Percentiles rank a stretch among this genome's conserved stretches.
phyloP scores from a whole-genome alignment of 129 eudicot genomes.

The Lonicera japonica region DNA sequence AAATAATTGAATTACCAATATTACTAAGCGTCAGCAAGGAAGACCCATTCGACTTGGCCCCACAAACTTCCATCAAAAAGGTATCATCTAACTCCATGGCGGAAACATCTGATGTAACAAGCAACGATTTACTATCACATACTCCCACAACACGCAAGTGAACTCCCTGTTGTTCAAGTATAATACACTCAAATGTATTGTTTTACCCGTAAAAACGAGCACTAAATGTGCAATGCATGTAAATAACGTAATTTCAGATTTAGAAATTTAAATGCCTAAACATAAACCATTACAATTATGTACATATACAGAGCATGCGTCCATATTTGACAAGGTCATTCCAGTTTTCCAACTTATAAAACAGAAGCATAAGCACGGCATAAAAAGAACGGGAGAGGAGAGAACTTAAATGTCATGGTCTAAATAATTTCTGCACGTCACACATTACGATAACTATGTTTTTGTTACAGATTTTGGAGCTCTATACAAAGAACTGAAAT shows the following conservation, averaged over 20 bases:
- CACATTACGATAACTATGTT: too few relatives aligned
- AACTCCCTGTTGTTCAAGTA: conserved; percentile 52
- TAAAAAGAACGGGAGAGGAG: not conserved
- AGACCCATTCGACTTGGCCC: conserved; percentile 45
- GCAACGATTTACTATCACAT: conserved; percentile 70
- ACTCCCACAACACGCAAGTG: conserved; percentile 79
- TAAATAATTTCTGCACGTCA: not conserved
- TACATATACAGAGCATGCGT: not conserved
- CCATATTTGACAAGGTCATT: not conserved
- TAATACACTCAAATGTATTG: conserved; percentile 1
- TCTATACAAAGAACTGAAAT: not conserved
- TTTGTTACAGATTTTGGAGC: not conserved
- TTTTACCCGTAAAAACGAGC: not conserved
- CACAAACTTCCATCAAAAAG: conserved; percentile 47
- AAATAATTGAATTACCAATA: conserved; percentile 36
- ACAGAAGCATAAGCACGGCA: not conserved
- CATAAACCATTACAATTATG: not conserved
- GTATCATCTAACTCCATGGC: conserved; percentile 64
- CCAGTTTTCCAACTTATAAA: not conserved
- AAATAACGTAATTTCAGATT: not conserved
- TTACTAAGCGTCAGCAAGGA: conserved; percentile 39
- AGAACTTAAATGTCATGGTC: not conserved
- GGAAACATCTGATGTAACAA: conserved; percentile 46
- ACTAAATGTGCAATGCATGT: not conserved
- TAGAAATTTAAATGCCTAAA: not conserved